These are phyloP conservation scores for Zymoseptoria crescenta DNA, from an alignment of 2,329 filamentous ascomycete genomes.

Conservation along the genomic window DNA sequence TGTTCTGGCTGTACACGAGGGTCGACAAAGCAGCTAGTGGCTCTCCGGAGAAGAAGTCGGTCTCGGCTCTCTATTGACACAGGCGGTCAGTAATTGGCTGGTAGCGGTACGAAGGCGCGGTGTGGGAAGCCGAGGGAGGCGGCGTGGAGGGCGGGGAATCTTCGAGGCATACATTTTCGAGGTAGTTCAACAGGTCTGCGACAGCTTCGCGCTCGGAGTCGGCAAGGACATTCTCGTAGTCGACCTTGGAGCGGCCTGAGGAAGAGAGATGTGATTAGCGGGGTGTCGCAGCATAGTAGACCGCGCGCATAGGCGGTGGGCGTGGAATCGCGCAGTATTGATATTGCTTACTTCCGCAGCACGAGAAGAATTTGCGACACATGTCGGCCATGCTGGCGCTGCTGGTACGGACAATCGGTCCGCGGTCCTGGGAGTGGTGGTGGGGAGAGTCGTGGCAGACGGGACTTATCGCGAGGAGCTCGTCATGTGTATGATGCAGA, in stretches of 20 bases:
- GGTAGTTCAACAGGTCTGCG: conserved; percentile 85
- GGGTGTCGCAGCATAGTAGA: neutral
- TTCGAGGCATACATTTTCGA: conserved; percentile 70
- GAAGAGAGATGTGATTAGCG: neutral
- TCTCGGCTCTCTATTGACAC: conserved; percentile 69
- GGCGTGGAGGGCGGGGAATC: neutral
- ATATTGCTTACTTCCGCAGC: conserved; percentile 24
- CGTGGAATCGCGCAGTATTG: neutral
- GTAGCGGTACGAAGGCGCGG: neutral
- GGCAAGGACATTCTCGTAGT: conserved; percentile 52
- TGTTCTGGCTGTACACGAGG: conserved; percentile 96
- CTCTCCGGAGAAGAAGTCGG: conserved; percentile 96
- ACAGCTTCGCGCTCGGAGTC: conserved; percentile 97
- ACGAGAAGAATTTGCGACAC: conserved; percentile 27
- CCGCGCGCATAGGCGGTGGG: neutral
- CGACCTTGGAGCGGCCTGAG: conserved; percentile 40
- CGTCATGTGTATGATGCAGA: conserved; percentile 4
- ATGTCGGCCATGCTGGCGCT: conserved; percentile 24
- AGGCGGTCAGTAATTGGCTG: neutral
- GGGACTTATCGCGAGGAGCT: conserved; percentile 1
- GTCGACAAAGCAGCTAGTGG: conserved; percentile 90
- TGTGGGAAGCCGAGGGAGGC: neutral
- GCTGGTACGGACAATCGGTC: conserved; percentile 13
- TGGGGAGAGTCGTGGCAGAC: neutral
- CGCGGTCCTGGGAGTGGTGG: neutral